Base-by-base conservation (phyloP, 805 yeast genomes). In the Metschnikowia colocasiae region DNA sequence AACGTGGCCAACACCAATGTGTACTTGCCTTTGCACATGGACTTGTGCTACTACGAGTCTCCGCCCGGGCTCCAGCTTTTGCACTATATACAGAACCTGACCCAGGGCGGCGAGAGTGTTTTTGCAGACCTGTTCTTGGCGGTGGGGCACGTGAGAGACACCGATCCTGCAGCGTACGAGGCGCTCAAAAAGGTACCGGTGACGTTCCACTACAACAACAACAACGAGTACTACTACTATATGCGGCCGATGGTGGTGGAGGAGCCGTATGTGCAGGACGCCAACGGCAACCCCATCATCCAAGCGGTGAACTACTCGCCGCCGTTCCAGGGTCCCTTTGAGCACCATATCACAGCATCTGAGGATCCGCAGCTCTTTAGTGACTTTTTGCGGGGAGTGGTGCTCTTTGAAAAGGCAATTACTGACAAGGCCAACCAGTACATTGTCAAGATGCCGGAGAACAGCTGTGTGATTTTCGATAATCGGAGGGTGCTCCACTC, bases 321-420 rank as follows among this genome's bases (percentile, higher is more conserved):
- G 2, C 92, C 91, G 9, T 85, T 84, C 68, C 95, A 86, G 59
- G 92, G 87, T 0, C 92, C 92, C 1, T 79, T 81, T 48, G 88
- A 84, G 52, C 66, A 65, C 46, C 82, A 81, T 16, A 74, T 79
- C n/a, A 70, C 73, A 15, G 65, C 64, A 12, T 64, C 67, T 27
- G 55, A 53, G 23, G 33, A 53, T 35, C 46, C 54, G 4, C 64
- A 68, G 35, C 56, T 74, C 8, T 79, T 82, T 53, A 65, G 73
- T 10, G 82, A 80, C 43, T 84, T 83, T 60, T 51, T 75, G 18
- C 63, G 86, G 46, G 91, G 90, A 0, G 61, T 82, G 49, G 60
- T 67, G 27, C 50, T 71, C n/a, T 86, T 86, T 61, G 94, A 86
- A 56, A 70, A 72, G 2, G 78, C 70, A 48, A 71, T 84, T 27